A percentile compares a stretch with the other conserved stretches of the same genome.
Evolutionary conservation across 169 alveolate species (phyloP).

Genomic region (Plasmodium relictum): DNA sequence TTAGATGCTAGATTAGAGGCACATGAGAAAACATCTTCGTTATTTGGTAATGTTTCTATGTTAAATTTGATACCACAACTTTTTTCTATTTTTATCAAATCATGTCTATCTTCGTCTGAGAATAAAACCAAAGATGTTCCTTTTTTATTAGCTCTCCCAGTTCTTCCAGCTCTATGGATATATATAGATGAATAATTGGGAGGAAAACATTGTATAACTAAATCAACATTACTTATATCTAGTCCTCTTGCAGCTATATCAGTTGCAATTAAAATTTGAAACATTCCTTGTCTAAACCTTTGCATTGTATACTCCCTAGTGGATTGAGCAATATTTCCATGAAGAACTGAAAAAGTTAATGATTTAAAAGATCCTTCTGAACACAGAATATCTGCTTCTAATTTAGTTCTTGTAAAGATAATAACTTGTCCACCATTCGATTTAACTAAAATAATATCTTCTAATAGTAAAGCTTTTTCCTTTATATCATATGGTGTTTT

Average conservation of each 20-base stretch:
- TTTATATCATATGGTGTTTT: slow-evolving; percentile 75
- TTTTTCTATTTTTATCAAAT: slow-evolving; percentile 53
- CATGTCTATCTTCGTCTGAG: slow-evolving; percentile 65
- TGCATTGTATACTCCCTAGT: slow-evolving; percentile 72
- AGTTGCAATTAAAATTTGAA: slow-evolving; percentile 92
- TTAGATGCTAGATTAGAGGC: slow-evolving; percentile 52
- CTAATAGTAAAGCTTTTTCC: slow-evolving; percentile 58
- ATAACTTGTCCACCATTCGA: slow-evolving; percentile 84
- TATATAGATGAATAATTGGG: slow-evolving; percentile 94
- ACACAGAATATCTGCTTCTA: slow-evolving; percentile 74
- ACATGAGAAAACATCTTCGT: slow-evolving; percentile 51
- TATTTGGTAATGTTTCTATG: slow-evolving; percentile 43
- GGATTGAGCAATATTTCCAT: slow-evolving; percentile 79
- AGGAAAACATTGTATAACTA: slow-evolving; percentile 94
- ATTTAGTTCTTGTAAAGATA: slow-evolving; percentile 79
- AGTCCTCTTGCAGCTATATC: slow-evolving; percentile 98
- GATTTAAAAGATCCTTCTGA: slow-evolving; percentile 71
- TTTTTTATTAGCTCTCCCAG: slow-evolving; percentile 91
- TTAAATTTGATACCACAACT: slow-evolving; percentile 67
- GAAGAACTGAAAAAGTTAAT: slow-evolving; percentile 75
- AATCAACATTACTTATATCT: slow-evolving; percentile 93
- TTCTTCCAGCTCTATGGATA: slow-evolving; percentile 96
- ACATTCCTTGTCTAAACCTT: slow-evolving; percentile 93
- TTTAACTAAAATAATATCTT: slow-evolving; percentile 77
- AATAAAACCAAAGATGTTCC: slow-evolving; percentile 82